Evolutionary conservation across 345 rosid species (phyloP).

Genomic region (Euphorbia tirucalli): DNA sequence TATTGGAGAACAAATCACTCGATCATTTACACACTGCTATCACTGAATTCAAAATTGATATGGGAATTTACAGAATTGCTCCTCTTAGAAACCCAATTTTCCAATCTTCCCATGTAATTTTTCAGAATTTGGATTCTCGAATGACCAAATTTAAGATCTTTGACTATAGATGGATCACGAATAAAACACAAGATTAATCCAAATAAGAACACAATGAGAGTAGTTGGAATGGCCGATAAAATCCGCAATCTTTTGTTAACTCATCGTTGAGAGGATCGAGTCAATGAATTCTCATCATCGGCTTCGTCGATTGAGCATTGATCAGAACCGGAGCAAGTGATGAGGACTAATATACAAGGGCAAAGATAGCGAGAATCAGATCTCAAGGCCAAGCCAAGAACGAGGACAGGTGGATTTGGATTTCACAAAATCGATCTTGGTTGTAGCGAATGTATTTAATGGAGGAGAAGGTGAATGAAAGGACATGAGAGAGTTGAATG

Average conservation of each 20-base stretch:
- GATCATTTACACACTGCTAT: conserved; percentile 82
- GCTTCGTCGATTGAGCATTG: not conserved
- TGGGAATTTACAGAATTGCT: conserved; percentile 81
- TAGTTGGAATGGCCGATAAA: conserved; percentile 62
- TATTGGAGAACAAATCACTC: conserved; percentile 62
- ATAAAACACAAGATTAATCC: conserved; percentile 32
- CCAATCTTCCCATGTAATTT: conserved; percentile 86
- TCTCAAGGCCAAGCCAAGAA: conserved; percentile 84
- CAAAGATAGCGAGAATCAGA: conserved; percentile 53
- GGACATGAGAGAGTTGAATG: conserved; percentile 93
- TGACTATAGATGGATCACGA: conserved; percentile 6
- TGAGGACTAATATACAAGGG: conserved; percentile 50
- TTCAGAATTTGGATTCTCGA: conserved; percentile 48
- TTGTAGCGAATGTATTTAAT: conserved; percentile 71
- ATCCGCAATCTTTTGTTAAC: conserved; percentile 42
- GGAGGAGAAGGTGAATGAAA: conserved; percentile 80
- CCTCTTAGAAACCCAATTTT: conserved; percentile 75
- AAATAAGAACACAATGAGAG: conserved; percentile 59
- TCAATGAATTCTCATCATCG: not conserved
- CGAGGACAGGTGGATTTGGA: conserved; percentile 59
- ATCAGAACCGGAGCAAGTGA: conserved; percentile 60
- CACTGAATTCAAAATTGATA: conserved; percentile 73
- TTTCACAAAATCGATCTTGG: conserved; percentile 57
- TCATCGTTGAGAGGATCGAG: conserved; percentile 14
- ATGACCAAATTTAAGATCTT: conserved; percentile 47